Evolutionary conservation across 441 rosid genomes (phyloP), one percentile per base, ranked within the genome.

Genomic region (Aquilaria agallochum): DNA sequence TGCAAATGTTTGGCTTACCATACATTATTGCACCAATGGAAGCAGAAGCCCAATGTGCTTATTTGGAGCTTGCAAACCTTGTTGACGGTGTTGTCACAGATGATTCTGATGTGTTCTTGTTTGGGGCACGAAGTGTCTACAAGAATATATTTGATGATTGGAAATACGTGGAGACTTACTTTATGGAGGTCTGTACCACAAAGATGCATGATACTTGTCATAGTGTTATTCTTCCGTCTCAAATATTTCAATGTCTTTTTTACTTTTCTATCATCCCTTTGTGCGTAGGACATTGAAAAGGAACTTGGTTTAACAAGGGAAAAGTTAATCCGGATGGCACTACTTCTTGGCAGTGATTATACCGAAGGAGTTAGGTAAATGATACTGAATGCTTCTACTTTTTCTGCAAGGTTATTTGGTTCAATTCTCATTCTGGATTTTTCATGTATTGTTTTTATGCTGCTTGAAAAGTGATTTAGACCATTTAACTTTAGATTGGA

Each of bases 21-120:
- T 95, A 90, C 80, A 86, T 92, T 56, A 84, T 95, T 68, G 96
- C 99, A 65, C 98, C 98, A 59, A 95, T 90, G 98, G 99, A 95
- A 79, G 99, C 98, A 62, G 99, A 95, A 76, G 99, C 99, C 68
- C 98, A 95, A 68, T 92, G 99, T 80, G 99, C 98, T 69, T 83
- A 78, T 69, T 80, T 95, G 95, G 99, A 95, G 76, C 79, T 83
- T 55, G 82, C 77, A 64, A 79, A 87, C 86, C 84, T 90, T 76
- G 96, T 95, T 48, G 99, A 95, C 76, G 98, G 99, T 66, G 91
- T 88, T 72, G 92, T 95, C 72, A 92, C 99, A 61, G 98, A 92
- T 72, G 99, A 95, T 73, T 87, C 97, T 64, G 98, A 95, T 76
- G 99, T 90, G 49, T 85, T 95, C 74, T 78, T 95, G 72, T 95